Evolutionary conservation across 805 yeast species (phyloP).

Genomic region (Yamadazyma olivae): DNA sequence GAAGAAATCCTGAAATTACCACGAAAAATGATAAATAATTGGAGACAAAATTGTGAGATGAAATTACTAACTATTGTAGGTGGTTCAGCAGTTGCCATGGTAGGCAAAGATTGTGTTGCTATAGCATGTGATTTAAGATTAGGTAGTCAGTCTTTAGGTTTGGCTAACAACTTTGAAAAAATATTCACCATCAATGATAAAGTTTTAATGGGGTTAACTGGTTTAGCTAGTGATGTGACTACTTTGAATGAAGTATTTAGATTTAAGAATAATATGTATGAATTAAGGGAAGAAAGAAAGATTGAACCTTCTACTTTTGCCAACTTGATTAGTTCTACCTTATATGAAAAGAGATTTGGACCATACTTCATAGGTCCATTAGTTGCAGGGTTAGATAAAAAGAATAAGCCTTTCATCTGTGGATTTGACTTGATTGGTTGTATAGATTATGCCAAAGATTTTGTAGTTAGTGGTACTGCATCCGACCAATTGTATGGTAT

Average conservation of each 20-base stretch:
- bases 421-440: constrained; percentile 97
- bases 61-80: constrained; percentile 29
- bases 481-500: constrained; percentile 96
- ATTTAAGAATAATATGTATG: constrained; percentile 82
- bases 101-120: constrained; percentile 97
- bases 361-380: constrained; percentile 97
- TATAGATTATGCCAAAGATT: constrained; percentile 91
- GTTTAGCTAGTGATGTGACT: constrained; percentile 90
- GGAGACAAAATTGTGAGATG: neutral
- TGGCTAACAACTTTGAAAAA: constrained; percentile 91
- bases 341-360: constrained; percentile 89
- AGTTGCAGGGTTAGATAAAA: constrained; percentile 89
- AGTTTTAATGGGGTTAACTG: constrained; percentile 88
- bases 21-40: too few species aligned
- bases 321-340: constrained; percentile 82
- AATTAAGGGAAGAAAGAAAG: constrained; percentile 83
- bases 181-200: constrained; percentile 77
- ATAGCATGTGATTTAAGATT: constrained; percentile 93
- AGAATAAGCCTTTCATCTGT: constrained; percentile 85
- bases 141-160: constrained; percentile 91
- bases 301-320: constrained; percentile 95
- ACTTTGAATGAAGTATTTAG: constrained; percentile 82
- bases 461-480: constrained; percentile 94
- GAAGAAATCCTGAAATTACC: too few species aligned
- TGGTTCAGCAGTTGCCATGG: constrained; percentile 98